Percentiles rank a stretch among this genome's conserved stretches.
Evolutionary conservation across 176 grass and related monocot genomes (phyloP).

Genomic region (Cenchrus americanus): DNA sequence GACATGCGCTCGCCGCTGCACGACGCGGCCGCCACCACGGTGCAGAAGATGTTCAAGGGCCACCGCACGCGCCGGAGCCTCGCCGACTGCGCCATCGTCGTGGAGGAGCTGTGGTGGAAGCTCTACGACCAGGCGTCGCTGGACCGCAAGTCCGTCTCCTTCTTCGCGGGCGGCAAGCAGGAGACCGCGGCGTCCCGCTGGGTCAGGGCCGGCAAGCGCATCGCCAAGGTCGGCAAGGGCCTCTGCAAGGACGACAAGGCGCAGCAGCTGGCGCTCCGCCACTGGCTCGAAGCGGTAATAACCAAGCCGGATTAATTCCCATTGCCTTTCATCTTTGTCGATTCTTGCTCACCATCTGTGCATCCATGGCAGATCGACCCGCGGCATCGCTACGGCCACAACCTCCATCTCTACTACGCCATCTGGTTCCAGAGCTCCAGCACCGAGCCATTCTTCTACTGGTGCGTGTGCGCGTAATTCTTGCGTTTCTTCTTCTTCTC

Average conservation of each 20-base stretch:
- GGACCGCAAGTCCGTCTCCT: slow-evolving; percentile 60
- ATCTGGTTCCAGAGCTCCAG: slow-evolving; percentile 74
- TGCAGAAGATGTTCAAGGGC: slow-evolving; percentile 84
- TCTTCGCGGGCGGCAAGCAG: slow-evolving; percentile 54
- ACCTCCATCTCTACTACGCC: slow-evolving; percentile 79
- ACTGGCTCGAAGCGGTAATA: slow-evolving; percentile 78
- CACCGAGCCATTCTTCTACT: slow-evolving; percentile 81
- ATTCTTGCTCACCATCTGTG: too few relatives aligned
- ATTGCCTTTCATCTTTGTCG: too few relatives aligned
- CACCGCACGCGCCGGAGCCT: slow-evolving; percentile 78
- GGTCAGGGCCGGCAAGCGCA: slow-evolving; percentile 59
- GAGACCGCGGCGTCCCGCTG: slow-evolving; percentile 64
- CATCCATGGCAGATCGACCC: slow-evolving; percentile 65
- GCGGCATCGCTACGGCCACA: slow-evolving; percentile 78
- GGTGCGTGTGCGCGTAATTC: slow-evolving; percentile 32
- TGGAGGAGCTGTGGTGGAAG: slow-evolving; percentile 91
- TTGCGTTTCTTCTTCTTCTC: too few relatives aligned
- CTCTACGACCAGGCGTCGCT: slow-evolving; percentile 68
- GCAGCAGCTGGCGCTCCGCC: slow-evolving; percentile 66
- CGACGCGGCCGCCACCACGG: slow-evolving; percentile 55
- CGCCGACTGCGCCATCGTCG: slow-evolving; percentile 72
- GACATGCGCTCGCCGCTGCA: slow-evolving; percentile 12
- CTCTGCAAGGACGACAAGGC: slow-evolving; percentile 80
- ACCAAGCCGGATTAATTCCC: not conserved
- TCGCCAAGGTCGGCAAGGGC: slow-evolving; percentile 76